phyloP scores from a whole-genome alignment of 1,284 basidiomycete genomes.

The Mycosarcoma maydis region DNA sequence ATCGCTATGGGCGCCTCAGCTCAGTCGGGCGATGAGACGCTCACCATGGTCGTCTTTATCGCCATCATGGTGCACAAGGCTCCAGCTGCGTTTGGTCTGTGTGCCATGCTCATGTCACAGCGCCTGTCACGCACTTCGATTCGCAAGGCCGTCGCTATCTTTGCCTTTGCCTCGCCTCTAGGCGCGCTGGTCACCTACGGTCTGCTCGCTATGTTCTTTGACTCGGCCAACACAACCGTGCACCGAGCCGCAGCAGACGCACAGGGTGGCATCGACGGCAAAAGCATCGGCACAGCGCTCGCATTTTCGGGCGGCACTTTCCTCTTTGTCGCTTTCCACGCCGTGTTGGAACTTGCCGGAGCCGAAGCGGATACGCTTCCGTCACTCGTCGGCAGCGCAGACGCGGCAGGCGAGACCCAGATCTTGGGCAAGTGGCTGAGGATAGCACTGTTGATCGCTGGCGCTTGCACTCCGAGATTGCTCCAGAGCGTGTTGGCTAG shows the following conservation, averaged over 20 bases:
- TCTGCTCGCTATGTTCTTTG: constrained; percentile 19
- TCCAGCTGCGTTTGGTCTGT: constrained; percentile 63
- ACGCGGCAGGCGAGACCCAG: constrained; percentile 17
- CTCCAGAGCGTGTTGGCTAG: constrained; percentile 19
- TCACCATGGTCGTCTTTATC: constrained; percentile 60
- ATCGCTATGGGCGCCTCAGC: constrained; percentile 64
- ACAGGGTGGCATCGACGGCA: constrained; percentile 32
- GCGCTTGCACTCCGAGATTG: constrained; percentile 32
- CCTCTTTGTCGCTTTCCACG: constrained; percentile 85
- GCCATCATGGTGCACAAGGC: constrained; percentile 66
- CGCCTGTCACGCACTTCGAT: constrained; percentile 42
- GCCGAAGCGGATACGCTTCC: constrained; percentile 30
- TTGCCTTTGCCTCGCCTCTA: constrained; percentile 55
- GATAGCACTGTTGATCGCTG: constrained; percentile 20
- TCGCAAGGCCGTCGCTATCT: constrained; percentile 50
- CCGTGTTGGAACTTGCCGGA: constrained; percentile 59
- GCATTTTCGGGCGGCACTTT: constrained; percentile 91
- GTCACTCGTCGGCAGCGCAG: neutral
- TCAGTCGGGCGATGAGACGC: constrained; percentile 45
- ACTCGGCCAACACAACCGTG: neutral
- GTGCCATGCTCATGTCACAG: constrained; percentile 61
- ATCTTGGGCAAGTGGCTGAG: constrained; percentile 38
- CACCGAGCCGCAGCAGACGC: neutral
- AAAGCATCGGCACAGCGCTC: constrained; percentile 75
- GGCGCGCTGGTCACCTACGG: constrained; percentile 52